Base-by-base conservation (phyloP, 179 eudicot species). In the Silene coronaria region DNA sequence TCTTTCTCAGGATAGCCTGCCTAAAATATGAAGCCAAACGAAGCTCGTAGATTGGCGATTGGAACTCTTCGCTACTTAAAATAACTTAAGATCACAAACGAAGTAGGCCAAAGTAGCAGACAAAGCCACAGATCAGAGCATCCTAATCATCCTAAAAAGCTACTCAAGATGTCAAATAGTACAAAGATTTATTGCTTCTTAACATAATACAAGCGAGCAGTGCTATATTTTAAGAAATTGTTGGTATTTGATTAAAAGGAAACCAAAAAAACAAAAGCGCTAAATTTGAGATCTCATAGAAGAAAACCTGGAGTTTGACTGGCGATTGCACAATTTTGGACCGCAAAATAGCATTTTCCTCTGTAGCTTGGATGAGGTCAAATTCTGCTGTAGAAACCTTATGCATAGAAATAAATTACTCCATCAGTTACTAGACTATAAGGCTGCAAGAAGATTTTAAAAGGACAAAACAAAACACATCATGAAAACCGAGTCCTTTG, bases 311-410 rank as follows among this genome's bases (percentile, higher is more conserved):
- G 71, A 94, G 88, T 80, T 94, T 94, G 72, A 87, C 96, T 12
- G 98, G 98, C 59, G 98, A 94, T 65, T 92, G 96, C 65, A 94
- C 98, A 80, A 94, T 89, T 83, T 87, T 88, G 21, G 98, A 89
- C 27, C 89, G 88, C 67, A 87, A 86, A 75, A 67, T 86, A 67
- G 91, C 92, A 87, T 89, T 90, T 84, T 92, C 95, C 83, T 92
- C 91, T 58, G 80, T 88, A 84, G 85, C 88, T 88, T 90, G 98
- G 30, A 90, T 88, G 80, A 92, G 82, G 7, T 85, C 91, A 76
- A 85, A 94, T 81, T 90, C 96, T 64, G 97, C 94, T 82, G 76
- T 84, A 51, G 89, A 82, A 67, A 91, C 85, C 97, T 93, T 84
- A 45, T 61, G 57, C 10, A 77, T 30, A 57, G 14, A 73, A 69